These are phyloP conservation scores for Lasiosphaeriaceae sp. DNA, from an alignment of 495 filamentous ascomycete genomes.

Conservation along the genomic window DNA sequence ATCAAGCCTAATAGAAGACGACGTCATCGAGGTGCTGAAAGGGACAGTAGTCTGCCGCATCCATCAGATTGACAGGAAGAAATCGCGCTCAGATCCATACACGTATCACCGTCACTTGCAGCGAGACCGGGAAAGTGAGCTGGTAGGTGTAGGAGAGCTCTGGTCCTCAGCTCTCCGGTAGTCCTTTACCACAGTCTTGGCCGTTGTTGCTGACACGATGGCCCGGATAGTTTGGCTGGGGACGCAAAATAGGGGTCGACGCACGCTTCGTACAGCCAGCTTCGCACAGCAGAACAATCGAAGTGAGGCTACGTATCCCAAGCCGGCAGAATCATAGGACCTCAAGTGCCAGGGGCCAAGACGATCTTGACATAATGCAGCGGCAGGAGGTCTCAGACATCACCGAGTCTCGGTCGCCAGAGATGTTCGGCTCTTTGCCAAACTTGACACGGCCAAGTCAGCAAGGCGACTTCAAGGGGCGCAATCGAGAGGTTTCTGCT, in stretches of 20 bases:
- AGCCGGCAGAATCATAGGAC: neutral
- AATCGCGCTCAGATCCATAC: neutral
- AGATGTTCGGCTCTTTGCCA: conserved; percentile 1
- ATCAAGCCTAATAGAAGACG: neutral
- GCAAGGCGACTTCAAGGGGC: neutral
- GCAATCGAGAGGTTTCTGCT: conserved; percentile 2
- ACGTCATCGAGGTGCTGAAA: conserved; percentile 2
- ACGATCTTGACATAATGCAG: neutral
- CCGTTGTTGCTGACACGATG: neutral
- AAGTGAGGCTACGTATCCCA: neutral
- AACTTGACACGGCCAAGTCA: neutral
- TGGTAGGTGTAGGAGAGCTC: conserved; percentile 3
- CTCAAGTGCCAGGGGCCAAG: neutral
- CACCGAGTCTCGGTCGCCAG: neutral
- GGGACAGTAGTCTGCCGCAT: conserved; percentile 9
- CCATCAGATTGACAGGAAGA: conserved; percentile 3
- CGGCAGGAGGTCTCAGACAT: neutral
- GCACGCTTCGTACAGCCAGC: conserved; percentile 20
- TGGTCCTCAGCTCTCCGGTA: too few relatives aligned
- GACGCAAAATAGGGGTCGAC: conserved; percentile 15
- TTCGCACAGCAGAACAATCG: conserved; percentile 17
- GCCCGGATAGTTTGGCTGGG: conserved; percentile 16
- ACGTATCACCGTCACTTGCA: neutral
- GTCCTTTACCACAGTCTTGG: neutral
- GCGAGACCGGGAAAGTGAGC: conserved; percentile 16